A percentile compares a stretch with the other conserved stretches of the same genome.
Evolutionary conservation across 192 early-diverging fungal genomes (phyloP).

Genomic region (Coemansia sp.): DNA sequence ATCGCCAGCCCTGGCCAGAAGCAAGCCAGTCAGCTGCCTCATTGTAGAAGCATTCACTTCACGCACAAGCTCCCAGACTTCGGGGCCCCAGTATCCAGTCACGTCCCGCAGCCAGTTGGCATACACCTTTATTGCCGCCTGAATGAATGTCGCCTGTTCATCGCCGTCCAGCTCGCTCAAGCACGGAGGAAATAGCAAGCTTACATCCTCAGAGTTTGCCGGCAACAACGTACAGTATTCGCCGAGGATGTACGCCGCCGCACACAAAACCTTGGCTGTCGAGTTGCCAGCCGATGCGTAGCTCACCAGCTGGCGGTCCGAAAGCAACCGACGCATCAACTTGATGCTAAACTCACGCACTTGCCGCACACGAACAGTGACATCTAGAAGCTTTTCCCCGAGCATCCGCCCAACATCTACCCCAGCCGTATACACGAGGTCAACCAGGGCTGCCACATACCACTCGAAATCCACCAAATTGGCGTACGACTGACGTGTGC

Average conservation of each 20-base stretch:
- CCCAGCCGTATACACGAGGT: slow-evolving; percentile 70
- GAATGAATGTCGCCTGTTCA: slow-evolving; percentile 33
- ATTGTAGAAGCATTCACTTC: slow-evolving; percentile 20
- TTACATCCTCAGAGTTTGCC: slow-evolving; percentile 55
- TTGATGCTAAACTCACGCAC: slow-evolving; percentile 72
- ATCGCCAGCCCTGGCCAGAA: neutral
- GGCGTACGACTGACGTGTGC: slow-evolving; percentile 77
- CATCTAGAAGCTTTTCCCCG: slow-evolving; percentile 78
- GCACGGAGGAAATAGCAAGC: slow-evolving; percentile 68
- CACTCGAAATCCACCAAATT: slow-evolving; percentile 92
- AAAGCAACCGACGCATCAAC: slow-evolving; percentile 68
- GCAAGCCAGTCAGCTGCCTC: slow-evolving; percentile 6
- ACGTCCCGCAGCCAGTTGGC: slow-evolving; percentile 47
- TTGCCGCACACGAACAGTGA: slow-evolving; percentile 81
- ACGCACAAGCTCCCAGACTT: slow-evolving; percentile 39
- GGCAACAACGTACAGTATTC: slow-evolving; percentile 71
- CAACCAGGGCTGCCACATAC: slow-evolving; percentile 81
- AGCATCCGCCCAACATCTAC: slow-evolving; percentile 71
- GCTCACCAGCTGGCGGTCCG: slow-evolving; percentile 62
- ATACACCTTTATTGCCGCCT: slow-evolving; percentile 43
- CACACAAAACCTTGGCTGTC: slow-evolving; percentile 68
- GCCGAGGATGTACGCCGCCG: slow-evolving; percentile 87
- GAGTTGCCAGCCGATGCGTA: slow-evolving; percentile 58
- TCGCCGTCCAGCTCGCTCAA: slow-evolving; percentile 13
- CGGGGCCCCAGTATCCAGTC: slow-evolving; percentile 39